A percentile compares a stretch with the other conserved stretches of the same genome.
These are phyloP conservation scores for Macrolepiota dolichaula DNA, from an alignment of 768 basidiomycete genomes.

Conservation along the genomic window DNA sequence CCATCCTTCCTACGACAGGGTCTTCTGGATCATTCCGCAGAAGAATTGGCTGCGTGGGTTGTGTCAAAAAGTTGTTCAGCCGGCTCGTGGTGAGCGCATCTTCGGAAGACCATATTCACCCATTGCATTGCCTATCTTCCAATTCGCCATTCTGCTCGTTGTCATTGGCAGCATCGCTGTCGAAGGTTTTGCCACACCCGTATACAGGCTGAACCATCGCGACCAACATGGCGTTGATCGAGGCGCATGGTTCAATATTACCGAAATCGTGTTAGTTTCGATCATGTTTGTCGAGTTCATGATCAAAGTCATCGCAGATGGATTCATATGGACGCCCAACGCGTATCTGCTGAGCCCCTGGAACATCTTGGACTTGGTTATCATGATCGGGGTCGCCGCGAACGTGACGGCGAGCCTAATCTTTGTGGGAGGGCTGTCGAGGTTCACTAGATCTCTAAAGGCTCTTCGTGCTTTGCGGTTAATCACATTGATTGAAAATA, in stretches of 20 bases:
- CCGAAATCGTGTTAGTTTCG: conserved; percentile 69
- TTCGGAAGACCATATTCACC: conserved; percentile 70
- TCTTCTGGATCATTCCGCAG: conserved; percentile 88
- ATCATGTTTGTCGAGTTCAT: conserved; percentile 76
- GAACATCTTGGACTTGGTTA: conserved; percentile 87
- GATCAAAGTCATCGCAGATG: conserved; percentile 92
- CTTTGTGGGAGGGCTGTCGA: conserved; percentile 74
- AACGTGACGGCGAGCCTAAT: conserved; percentile 71
- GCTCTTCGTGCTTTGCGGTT: conserved; percentile 85
- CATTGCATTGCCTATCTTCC: conserved; percentile 67
- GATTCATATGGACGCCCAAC: conserved; percentile 86
- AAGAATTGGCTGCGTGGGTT: conserved; percentile 64
- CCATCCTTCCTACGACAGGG: conserved; percentile 87
- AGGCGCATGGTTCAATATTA: conserved; percentile 84
- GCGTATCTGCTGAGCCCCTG: conserved; percentile 90
- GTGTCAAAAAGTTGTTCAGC: conserved; percentile 84
- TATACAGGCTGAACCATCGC: conserved; percentile 77
- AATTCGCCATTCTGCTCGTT: conserved; percentile 65
- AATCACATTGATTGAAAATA: conserved; percentile 84
- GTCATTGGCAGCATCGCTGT: conserved; percentile 82
- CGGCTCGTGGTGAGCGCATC: conserved; percentile 83
- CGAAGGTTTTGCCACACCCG: conserved; percentile 79
- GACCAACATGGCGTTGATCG: conserved; percentile 52
- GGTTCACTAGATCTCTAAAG: conserved; percentile 82
- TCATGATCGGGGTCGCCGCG: conserved; percentile 73